Evolutionary conservation across 306 rosid species (phyloP), one percentile per base, ranked within the genome.

Genomic region (Dicorynia guianensis): DNA sequence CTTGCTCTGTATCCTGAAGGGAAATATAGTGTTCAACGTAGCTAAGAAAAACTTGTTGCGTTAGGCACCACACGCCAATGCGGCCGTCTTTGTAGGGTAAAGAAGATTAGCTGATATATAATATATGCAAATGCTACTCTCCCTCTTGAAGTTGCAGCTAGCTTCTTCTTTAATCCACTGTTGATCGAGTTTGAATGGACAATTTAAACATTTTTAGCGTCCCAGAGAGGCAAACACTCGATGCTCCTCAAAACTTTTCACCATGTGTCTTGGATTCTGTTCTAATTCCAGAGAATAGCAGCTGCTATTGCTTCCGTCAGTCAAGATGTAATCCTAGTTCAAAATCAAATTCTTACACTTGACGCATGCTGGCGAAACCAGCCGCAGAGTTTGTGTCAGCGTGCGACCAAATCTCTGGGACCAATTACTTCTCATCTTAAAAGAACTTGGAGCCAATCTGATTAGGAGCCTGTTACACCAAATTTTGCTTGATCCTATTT

Each of bases 401-500:
- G 53, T 17, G 5, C 2, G 54, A 63, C 7, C 19, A 63, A 48
- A 43, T 65, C 36, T 42, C 7, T 4, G 3, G 20, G 14, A 30
- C 14, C 12, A 69, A 14, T 25, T 25, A 25, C n/a, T 12, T 14
- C 48, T n/a, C 30, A 40, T 69, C 50, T 17, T 49, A 20, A 48
- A 20, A 2, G 46, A 59, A 72, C 38, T 47, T 19, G 69, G 49
- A 60, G 60, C 77, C 77, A 47, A 60, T 72, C n/a, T 12, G 77
- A 18, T 46, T 40, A 56, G 39, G 13, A 43, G 2, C 64, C 8
- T 8, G 6, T 55, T 12, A 18, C 42, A 39, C 76, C 57, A 30
- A 56, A 34, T 20, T n/a, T 39, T 54, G 75, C 4, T 54, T 2
- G 6, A 36, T 17, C 63, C 14, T 8, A 69, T 11, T 53, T 11